These are phyloP conservation scores for Mycena maculata DNA, from an alignment of 768 basidiomycete genomes.

Conservation along the genomic window DNA sequence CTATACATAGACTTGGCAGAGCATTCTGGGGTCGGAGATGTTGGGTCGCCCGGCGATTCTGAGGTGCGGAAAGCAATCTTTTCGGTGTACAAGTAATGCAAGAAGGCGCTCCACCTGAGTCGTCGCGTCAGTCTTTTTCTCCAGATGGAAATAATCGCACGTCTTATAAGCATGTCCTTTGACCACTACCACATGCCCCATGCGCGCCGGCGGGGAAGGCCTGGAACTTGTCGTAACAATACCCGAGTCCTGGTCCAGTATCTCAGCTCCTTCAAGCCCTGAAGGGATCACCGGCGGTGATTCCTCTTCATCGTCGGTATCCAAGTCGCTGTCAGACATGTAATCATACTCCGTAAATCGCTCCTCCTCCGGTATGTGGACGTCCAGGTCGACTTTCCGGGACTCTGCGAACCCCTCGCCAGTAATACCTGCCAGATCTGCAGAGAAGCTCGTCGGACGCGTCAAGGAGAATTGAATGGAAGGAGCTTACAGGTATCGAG, in stretches of 20 bases:
- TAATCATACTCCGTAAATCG: conserved; percentile 18
- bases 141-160: not conserved
- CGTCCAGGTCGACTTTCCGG: conserved; percentile 16
- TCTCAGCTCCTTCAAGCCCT: no score
- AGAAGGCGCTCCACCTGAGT: conserved; percentile 24
- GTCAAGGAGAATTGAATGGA: no score
- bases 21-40: not conserved
- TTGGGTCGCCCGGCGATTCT: no score
- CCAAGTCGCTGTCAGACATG: conserved; percentile 32
- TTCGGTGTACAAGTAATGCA: conserved; percentile 30
- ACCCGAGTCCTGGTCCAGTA: no score
- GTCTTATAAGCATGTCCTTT: conserved; percentile 29
- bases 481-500: conserved; percentile 16
- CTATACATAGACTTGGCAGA: conserved; percentile 32
- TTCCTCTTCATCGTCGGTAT: conserved; percentile 20
- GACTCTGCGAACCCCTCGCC: conserved; percentile 17
- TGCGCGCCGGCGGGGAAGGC: not conserved
- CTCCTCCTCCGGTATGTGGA: not conserved
- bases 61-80: conserved; percentile 15
- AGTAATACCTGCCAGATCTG: not conserved
- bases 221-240: not conserved
- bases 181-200: conserved; percentile 16
- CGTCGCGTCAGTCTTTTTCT: not conserved
- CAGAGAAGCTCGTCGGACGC: not conserved
- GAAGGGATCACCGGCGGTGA: no score